Base-by-base conservation (phyloP, 305 asterid species). In the Fraxinus latifolia region DNA sequence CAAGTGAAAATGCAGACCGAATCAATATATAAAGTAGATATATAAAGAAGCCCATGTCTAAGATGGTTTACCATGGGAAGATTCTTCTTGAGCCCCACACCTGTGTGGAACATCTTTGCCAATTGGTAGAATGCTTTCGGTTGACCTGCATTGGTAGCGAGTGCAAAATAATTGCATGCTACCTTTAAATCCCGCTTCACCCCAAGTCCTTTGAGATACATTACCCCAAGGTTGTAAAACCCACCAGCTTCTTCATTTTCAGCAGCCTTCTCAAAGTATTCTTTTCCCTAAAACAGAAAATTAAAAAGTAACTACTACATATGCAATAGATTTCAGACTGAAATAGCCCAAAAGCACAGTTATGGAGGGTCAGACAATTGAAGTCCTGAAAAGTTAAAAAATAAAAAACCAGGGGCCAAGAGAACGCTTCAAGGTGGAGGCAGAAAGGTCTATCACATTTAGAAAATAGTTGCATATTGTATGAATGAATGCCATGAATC, bases 91-190 rank as follows among this genome's bases (percentile, higher is more conserved):
- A 93, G 75, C 53, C 91, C 98, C 71, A 94, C 90, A 73, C 99
- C 99, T 36, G 96, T 94, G 72, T 95, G 97, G 87, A 95, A 94
- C 99, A 95, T 95, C 90, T 93, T 95, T 31, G 75, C 75, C 39
- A 70, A 70, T 80, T 95, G 75, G 75, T 70, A 70, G 39, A 70
- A 70, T 70, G 75, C 75, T 31, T 95, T 95, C 2, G 75, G 75
- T 31, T 70, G 99, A 86, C 98, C 97, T 78, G 42, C 42, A 4
- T 70, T 70, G 39, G 75, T 70, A 80, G 98, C 99, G 78, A 93
- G 85, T 80, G 90, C 94, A 90, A 94, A 91, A 92, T 79, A 93
- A 87, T 89, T 89, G 86, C 95, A 88, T 83, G 92, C 95, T 82
- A 81, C 62, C 88, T 89, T 90, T 84, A 95, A 84, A 88, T 95